phyloP scores from a whole-genome alignment of 768 basidiomycete genomes.

The Calvatia gigantea region DNA sequence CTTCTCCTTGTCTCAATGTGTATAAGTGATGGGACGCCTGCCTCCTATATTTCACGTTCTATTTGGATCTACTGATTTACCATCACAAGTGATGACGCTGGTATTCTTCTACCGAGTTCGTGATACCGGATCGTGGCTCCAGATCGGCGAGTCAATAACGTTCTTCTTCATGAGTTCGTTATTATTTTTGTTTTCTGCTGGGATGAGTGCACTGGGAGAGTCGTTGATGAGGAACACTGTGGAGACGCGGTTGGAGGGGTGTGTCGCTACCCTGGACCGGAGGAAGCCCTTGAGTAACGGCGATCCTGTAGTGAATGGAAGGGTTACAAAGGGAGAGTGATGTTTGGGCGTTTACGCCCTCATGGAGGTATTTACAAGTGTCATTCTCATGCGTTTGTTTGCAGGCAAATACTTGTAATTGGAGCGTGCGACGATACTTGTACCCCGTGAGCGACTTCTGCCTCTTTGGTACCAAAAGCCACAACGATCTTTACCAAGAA shows the following conservation, averaged over 20 bases:
- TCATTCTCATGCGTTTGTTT: too few species aligned
- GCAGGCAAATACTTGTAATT: too few species aligned
- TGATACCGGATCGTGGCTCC: slow-evolving; percentile 85
- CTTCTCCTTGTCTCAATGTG: slow-evolving; percentile 75
- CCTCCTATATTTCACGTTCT: not conserved
- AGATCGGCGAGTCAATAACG: slow-evolving; percentile 85
- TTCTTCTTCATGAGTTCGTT: slow-evolving; percentile 86
- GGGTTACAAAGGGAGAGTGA: too few species aligned
- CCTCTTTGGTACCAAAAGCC: too few species aligned
- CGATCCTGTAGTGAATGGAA: too few species aligned
- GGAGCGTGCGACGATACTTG: too few species aligned
- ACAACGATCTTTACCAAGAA: too few species aligned
- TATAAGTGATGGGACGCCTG: slow-evolving; percentile 59
- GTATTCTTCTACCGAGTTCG: slow-evolving; percentile 82
- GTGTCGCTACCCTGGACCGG: too few species aligned
- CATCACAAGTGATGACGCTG: slow-evolving; percentile 68
- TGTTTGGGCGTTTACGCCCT: too few species aligned
- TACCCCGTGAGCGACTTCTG: too few species aligned
- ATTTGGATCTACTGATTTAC: not conserved
- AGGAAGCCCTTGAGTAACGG: too few species aligned
- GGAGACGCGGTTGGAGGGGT: not conserved
- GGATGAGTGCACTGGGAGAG: slow-evolving; percentile 71
- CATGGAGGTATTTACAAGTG: too few species aligned
- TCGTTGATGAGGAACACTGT: slow-evolving; percentile 44
- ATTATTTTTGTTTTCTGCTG: slow-evolving; percentile 75